phyloP scores from a whole-genome alignment of 2,329 filamentous ascomycete species.

The Cladosporium sp. region DNA sequence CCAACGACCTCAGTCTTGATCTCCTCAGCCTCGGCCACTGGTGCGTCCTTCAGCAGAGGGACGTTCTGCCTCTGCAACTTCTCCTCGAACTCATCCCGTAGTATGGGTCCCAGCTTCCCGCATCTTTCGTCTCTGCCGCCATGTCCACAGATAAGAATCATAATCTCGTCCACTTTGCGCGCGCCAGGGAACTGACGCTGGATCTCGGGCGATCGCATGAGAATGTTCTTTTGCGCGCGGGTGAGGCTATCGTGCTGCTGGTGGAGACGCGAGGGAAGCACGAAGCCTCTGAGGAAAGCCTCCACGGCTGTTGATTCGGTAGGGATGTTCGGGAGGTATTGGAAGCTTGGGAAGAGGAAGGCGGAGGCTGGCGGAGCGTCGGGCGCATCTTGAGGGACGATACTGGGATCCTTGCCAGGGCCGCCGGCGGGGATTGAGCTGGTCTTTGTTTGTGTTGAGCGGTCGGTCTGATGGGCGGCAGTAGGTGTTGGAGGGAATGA shows the following conservation, averaged over 20 bases:
- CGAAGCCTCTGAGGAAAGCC: constrained; percentile 62
- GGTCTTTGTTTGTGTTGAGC: constrained; percentile 21
- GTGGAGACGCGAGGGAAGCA: constrained; percentile 65
- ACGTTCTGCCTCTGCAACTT: constrained; percentile 55
- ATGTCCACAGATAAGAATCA: constrained; percentile 89
- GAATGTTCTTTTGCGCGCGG: constrained; percentile 49
- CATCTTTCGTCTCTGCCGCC: constrained; percentile 79
- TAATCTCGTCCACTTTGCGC: constrained; percentile 62
- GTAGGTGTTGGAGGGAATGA: constrained; percentile 64
- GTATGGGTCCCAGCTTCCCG: constrained; percentile 73
- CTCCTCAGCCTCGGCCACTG: constrained; percentile 36
- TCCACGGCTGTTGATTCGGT: constrained; percentile 57
- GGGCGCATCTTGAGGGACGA: constrained; percentile 24
- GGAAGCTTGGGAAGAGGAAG: constrained; percentile 81
- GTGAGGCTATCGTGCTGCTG: constrained; percentile 59
- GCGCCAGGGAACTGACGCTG: constrained; percentile 55
- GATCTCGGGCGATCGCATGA: constrained; percentile 51
- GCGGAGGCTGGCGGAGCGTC: constrained; percentile 55
- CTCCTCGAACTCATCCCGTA: constrained; percentile 68
- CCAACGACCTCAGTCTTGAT: constrained; percentile 35
- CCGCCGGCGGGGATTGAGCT: constrained; percentile 23
- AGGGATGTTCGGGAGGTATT: constrained; percentile 72
- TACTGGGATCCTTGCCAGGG: constrained; percentile 33
- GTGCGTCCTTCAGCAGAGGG: constrained; percentile 49
- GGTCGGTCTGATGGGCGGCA: constrained; percentile 21